phyloP scores from a whole-genome alignment of 2,329 filamentous ascomycete species.

The Phyllosticta citribraziliensis region DNA sequence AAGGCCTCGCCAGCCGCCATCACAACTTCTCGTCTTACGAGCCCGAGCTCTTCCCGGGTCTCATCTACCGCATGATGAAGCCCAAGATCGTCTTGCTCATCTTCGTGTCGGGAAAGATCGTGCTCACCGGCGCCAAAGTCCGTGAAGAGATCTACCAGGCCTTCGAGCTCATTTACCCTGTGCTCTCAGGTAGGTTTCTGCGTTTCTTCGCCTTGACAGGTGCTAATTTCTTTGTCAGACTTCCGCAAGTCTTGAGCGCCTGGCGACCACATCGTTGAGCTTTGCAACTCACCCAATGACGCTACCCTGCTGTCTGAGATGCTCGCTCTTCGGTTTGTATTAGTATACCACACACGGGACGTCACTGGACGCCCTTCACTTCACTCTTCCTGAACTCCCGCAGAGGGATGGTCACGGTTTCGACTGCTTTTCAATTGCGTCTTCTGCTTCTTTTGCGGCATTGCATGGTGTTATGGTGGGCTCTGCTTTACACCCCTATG shows the following conservation, averaged over 20 bases:
- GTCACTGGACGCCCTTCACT: not conserved
- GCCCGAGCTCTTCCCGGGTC: slow-evolving; percentile 94
- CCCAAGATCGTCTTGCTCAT: slow-evolving; percentile 97
- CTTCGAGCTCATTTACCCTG: slow-evolving; percentile 68
- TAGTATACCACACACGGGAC: not conserved
- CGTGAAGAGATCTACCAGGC: slow-evolving; percentile 72
- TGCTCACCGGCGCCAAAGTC: slow-evolving; percentile 93
- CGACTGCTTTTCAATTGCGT: slow-evolving; percentile 7
- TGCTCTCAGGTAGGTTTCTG: slow-evolving; percentile 62
- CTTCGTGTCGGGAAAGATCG: slow-evolving; percentile 97
- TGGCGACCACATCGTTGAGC: not conserved
- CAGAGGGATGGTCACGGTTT: not conserved
- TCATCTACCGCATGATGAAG: slow-evolving; percentile 99
- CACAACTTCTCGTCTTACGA: slow-evolving; percentile 99
- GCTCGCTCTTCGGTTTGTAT: not conserved
- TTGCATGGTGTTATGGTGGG: slow-evolving; percentile 11
- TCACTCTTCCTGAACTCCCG: not conserved
- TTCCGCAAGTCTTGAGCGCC: slow-evolving; percentile 12
- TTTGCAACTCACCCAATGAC: not conserved
- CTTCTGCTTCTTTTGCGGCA: slow-evolving; percentile 11
- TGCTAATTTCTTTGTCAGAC: slow-evolving; percentile 16
- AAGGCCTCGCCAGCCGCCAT: slow-evolving; percentile 91
- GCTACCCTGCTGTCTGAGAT: not conserved
- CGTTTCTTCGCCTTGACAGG: not conserved
- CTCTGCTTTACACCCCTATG: not conserved